Percentiles rank a stretch among this genome's conserved stretches.
phyloP scores from a whole-genome alignment of 371 early-diverging fungal genomes.

The Mycotypha africana region DNA sequence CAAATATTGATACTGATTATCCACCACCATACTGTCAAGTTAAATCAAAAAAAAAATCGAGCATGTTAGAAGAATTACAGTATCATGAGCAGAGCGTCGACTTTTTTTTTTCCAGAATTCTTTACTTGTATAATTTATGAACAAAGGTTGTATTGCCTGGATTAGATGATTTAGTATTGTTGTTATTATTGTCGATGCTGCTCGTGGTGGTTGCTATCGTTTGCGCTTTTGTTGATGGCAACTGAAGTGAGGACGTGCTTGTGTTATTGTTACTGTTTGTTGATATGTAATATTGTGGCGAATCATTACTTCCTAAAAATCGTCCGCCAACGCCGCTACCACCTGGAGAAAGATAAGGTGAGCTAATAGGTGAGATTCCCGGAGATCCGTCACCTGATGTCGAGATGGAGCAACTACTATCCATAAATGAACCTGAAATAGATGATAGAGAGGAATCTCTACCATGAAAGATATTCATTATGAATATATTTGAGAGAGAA shows the following conservation, averaged over 20 bases:
- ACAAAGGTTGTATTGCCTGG: constrained; percentile 29
- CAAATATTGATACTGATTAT: constrained; percentile 70
- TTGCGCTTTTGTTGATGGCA: too few relatives aligned
- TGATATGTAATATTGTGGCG: too few relatives aligned
- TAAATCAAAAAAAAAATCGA: constrained; percentile 1
- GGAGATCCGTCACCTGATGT: constrained; percentile 14
- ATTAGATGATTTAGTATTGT: constrained; percentile 11
- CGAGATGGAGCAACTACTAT: constrained; percentile 13
- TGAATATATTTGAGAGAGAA: background rate
- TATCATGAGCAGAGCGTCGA: too few relatives aligned
- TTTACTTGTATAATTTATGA: constrained; percentile 40
- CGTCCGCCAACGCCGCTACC: too few relatives aligned
- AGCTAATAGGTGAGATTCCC: constrained; percentile 16
- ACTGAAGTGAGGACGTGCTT: too few relatives aligned
- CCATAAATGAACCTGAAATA: constrained; percentile 14
- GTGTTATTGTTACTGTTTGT: too few relatives aligned
- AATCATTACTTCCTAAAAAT: too few relatives aligned
- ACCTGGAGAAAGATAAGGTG: constrained; percentile 23
- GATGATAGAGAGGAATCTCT: constrained; percentile 18
- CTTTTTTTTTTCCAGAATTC: background rate
- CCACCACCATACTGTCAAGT: constrained; percentile 67
- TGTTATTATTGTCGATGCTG: constrained; percentile 8
- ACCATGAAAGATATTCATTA: constrained; percentile 7
- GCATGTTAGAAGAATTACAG: too few relatives aligned
- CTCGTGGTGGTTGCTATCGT: constrained; percentile 22